These are phyloP conservation scores for Colletotrichum theobromicola DNA, from an alignment of 2,329 filamentous ascomycete species.

Conservation along the genomic window DNA sequence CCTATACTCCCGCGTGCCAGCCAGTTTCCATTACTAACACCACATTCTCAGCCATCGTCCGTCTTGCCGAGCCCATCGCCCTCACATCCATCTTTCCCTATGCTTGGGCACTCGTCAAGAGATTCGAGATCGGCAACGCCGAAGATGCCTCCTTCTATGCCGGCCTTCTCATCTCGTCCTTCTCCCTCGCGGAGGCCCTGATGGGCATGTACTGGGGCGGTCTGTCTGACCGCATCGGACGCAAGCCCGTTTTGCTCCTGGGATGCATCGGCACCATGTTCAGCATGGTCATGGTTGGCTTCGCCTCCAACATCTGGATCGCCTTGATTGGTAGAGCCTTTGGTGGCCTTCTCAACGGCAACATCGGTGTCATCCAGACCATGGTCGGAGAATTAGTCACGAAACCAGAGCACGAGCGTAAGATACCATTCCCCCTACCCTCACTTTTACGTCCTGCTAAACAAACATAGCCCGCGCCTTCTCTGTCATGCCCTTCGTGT, in stretches of 20 bases:
- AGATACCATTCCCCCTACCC: constrained; percentile 33
- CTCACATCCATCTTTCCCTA: constrained; percentile 94
- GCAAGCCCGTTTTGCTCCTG: constrained; percentile 83
- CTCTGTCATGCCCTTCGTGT: constrained; percentile 93
- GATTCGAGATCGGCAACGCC: constrained; percentile 73
- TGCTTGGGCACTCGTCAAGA: constrained; percentile 82
- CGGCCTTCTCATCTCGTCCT: constrained; percentile 85
- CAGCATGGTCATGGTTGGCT: constrained; percentile 82
- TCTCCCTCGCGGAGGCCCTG: constrained; percentile 79
- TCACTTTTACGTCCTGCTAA: constrained; percentile 19
- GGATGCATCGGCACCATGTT: constrained; percentile 84
- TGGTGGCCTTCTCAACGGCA: constrained; percentile 87
- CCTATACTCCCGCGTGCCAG: background rate
- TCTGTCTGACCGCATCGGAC: constrained; percentile 80
- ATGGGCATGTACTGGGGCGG: constrained; percentile 91
- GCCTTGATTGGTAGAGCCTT: constrained; percentile 78
- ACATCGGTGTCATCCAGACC: constrained; percentile 89
- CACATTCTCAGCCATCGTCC: constrained; percentile 75
- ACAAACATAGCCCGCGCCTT: constrained; percentile 73
- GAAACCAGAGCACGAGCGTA: constrained; percentile 85
- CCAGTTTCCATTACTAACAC: constrained; percentile 22
- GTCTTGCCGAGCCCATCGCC: constrained; percentile 89
- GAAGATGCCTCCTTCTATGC: constrained; percentile 87
- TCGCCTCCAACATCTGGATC: constrained; percentile 83
- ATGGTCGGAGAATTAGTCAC: constrained; percentile 91